phyloP scores from a whole-genome alignment of 2,329 filamentous ascomycete species.

The Berkeleyomyces rouxiae region DNA sequence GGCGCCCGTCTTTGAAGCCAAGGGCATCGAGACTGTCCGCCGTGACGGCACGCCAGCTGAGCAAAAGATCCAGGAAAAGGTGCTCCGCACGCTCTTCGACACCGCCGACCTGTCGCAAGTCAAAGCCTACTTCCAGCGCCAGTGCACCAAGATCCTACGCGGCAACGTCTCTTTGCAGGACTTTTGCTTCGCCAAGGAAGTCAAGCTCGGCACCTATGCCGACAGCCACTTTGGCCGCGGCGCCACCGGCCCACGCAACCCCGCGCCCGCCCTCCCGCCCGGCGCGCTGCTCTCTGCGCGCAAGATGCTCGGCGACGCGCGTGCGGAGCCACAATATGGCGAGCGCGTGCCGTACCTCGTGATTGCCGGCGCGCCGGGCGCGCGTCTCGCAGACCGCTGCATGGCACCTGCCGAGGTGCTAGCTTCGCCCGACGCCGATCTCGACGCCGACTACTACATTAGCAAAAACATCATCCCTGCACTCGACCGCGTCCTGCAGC shows the following conservation, averaged over 20 bases:
- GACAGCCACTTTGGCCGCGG: slow-evolving; percentile 38
- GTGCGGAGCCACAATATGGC: slow-evolving; percentile 83
- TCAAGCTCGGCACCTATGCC: slow-evolving; percentile 68
- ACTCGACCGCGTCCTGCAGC: slow-evolving; percentile 87
- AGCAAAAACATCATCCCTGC: slow-evolving; percentile 89
- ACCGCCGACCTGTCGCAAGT: slow-evolving; percentile 78
- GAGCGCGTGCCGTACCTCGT: slow-evolving; percentile 93
- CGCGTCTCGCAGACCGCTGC: slow-evolving; percentile 74
- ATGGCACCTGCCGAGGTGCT: slow-evolving; percentile 75
- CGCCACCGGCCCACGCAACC: background rate
- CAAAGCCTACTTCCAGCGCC: slow-evolving; percentile 75
- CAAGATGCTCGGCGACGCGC: slow-evolving; percentile 70
- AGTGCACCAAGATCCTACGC: slow-evolving; percentile 85
- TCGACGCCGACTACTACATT: slow-evolving; percentile 96
- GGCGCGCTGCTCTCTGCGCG: slow-evolving; percentile 78
- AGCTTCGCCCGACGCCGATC: slow-evolving; percentile 54
- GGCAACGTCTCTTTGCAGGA: slow-evolving; percentile 81
- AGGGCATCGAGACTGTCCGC: slow-evolving; percentile 94
- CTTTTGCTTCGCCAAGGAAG: slow-evolving; percentile 88
- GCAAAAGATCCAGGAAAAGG: slow-evolving; percentile 91
- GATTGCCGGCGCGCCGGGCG: slow-evolving; percentile 70
- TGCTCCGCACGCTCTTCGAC: slow-evolving; percentile 74
- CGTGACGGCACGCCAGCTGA: slow-evolving; percentile 88
- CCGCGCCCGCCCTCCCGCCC: slow-evolving; percentile 45
- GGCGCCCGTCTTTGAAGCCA: slow-evolving; percentile 85